phyloP scores from a whole-genome alignment of 305 asterid genomes.

The Ilex paraguariensis region DNA sequence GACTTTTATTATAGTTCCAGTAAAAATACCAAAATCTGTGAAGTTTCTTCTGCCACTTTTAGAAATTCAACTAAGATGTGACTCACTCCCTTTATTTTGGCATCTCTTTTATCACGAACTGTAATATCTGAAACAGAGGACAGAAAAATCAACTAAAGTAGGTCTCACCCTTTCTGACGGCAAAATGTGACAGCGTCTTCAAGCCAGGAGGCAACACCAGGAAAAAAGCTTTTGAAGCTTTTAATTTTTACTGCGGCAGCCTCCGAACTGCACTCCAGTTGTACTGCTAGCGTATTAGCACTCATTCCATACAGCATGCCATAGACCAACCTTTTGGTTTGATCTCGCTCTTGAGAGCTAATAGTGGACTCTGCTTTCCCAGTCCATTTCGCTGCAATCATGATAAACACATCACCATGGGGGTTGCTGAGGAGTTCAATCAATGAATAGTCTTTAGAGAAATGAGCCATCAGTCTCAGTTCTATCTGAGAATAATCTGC shows the following conservation, averaged over 20 bases:
- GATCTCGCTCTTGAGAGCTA: constrained; percentile 79
- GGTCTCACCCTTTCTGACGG: constrained; percentile 78
- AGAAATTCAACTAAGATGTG: too few relatives aligned
- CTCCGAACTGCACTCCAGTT: constrained; percentile 70
- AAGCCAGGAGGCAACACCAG: constrained; percentile 94
- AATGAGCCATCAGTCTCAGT: constrained; percentile 97
- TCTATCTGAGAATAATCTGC: constrained; percentile 99
- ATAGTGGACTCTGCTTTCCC: constrained; percentile 64
- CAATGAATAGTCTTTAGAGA: constrained; percentile 77
- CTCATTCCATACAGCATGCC: constrained; percentile 98
- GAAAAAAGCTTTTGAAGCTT: constrained; percentile 77
- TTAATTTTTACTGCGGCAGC: constrained; percentile 82
- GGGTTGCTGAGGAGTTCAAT: constrained; percentile 63
- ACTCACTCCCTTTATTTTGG: too few relatives aligned
- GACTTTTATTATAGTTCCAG: too few relatives aligned
- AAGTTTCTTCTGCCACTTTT: too few relatives aligned
- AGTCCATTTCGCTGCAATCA: constrained; percentile 92
- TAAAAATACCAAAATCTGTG: too few relatives aligned
- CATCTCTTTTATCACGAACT: background rate
- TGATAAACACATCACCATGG: constrained; percentile 73
- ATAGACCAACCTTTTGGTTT: constrained; percentile 86
- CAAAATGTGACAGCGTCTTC: constrained; percentile 81
- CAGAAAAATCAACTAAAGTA: background rate
- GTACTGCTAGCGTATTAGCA: constrained; percentile 74
- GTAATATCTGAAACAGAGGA: background rate